These are phyloP conservation scores for Emericellopsis cladophorae DNA, from an alignment of 2,329 filamentous ascomycete genomes.

Conservation along the genomic window DNA sequence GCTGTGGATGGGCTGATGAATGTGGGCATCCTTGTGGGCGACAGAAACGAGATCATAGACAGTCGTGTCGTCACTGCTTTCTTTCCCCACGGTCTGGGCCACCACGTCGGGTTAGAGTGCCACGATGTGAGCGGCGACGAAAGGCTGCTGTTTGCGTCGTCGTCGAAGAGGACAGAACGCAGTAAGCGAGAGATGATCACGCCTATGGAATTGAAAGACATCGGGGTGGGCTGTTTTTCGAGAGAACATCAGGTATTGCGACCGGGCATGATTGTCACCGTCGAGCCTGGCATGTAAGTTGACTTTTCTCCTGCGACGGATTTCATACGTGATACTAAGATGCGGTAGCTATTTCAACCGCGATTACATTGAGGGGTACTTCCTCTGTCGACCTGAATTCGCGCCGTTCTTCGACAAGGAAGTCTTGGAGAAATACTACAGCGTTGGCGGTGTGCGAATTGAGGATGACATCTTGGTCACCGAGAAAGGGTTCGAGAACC, in stretches of 20 bases:
- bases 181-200: conserved; percentile 29
- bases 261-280: conserved; percentile 59
- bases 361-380: conserved; percentile 59
- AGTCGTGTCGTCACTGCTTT: conserved; percentile 44
- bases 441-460: conserved; percentile 79
- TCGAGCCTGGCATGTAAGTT: conserved; percentile 60
- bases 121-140: conserved; percentile 41
- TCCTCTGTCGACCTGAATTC: conserved; percentile 46
- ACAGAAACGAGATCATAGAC: conserved; percentile 36
- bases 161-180: conserved; percentile 11
- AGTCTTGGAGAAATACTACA: conserved; percentile 57
- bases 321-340: background rate
- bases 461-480: conserved; percentile 85
- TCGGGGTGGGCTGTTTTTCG: conserved; percentile 9
- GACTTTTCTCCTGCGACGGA: background rate
- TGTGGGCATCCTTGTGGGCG: conserved; percentile 60
- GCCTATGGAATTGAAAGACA: conserved; percentile 17
- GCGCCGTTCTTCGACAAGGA: conserved; percentile 51
- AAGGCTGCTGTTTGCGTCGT: conserved; percentile 14
- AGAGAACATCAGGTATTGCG: conserved; percentile 25
- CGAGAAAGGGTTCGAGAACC: conserved; percentile 64
- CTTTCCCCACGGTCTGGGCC: conserved; percentile 53
- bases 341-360: conserved; percentile 55
- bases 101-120: conserved; percentile 54
- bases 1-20: conserved; percentile 58